Evolutionary conservation across 225 moss, liverwort and hornwort species (phyloP), one percentile per base, ranked within the genome.

Genomic region (Asterella californica): DNA sequence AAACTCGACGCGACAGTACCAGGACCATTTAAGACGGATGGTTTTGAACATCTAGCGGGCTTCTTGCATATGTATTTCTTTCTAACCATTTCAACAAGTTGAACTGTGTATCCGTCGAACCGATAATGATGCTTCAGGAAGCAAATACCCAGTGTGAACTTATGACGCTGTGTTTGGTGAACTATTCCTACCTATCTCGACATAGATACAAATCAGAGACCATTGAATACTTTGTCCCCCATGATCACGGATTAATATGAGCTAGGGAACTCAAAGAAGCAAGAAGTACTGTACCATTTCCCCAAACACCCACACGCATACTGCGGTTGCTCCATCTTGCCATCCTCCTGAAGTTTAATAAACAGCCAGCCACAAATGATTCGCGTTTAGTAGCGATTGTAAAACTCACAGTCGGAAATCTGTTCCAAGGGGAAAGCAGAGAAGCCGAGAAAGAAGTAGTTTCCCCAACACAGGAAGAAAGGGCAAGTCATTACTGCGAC

Each of bases 301-400:
- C 66, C 83, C 86, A 63, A 87, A 76, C 79, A 87, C 83, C 86
- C 86, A 87, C 42, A 87, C 86, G 79, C 81, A 87, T 27, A 87
- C 86, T 36, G 81, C 86, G 38, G 86, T 87, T 76, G 86, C 86
- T 78, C 86, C 86, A 76, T 87, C 86, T 79, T 81, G 86, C 86
- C 86, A 87, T 37, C 83, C 79, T 60, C 81, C 86, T 87, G 47
- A 10, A 79, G 14, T 18, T 53, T 60, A 74, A 54, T 19, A 75
- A 21, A 9, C 14, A 47, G 34, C 79, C 79, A 82, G 76, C 52
- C 33, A 46, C 54, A 62, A 5, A 29, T 38, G 18, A 15, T 15
- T 67, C 36, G 21, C 1, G 15, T 36, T 6, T 52, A 52, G 4
- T 36, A 67, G 36, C 18, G 6, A 18, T 21, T 67, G 0, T 4